Percentiles rank a stretch among this genome's conserved stretches.
These are phyloP conservation scores for Mortierella sp. DNA, from an alignment of 371 early-diverging fungal genomes.

Conservation along the genomic window DNA sequence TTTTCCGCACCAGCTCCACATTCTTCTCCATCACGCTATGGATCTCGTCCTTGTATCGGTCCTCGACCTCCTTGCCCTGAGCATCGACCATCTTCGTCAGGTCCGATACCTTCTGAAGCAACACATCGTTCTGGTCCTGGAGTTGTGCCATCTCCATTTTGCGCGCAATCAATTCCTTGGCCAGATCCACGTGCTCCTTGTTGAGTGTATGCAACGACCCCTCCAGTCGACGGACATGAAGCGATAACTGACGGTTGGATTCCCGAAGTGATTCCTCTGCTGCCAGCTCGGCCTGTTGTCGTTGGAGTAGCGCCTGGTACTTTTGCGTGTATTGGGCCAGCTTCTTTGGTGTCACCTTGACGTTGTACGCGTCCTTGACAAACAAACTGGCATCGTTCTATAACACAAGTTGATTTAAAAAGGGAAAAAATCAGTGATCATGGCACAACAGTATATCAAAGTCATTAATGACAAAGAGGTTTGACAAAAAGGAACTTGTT, in stretches of 20 bases:
- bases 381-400: constrained; percentile 70
- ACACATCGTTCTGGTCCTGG: constrained; percentile 71
- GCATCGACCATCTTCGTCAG: constrained; percentile 70
- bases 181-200: constrained; percentile 77
- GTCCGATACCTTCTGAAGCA: constrained; percentile 72
- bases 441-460: background rate
- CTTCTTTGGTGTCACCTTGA: constrained; percentile 76
- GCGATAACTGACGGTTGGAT: constrained; percentile 78
- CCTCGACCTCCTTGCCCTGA: constrained; percentile 78
- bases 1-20: constrained; percentile 77
- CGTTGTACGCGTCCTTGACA: constrained; percentile 80
- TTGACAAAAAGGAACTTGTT: background rate
- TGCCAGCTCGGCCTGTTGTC: constrained; percentile 76
- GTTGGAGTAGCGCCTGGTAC: constrained; percentile 72
- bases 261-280: constrained; percentile 73
- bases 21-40: constrained; percentile 87
- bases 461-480: no score
- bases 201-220: constrained; percentile 72
- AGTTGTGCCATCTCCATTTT: constrained; percentile 75
- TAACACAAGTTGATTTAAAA: background rate
- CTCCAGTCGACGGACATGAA: constrained; percentile 74
- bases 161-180: constrained; percentile 67
- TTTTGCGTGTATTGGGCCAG: constrained; percentile 81
- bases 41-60: constrained; percentile 80
- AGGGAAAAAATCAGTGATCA: background rate